Evolutionary conservation across 257 asterid genomes (phyloP).

Genomic region (Nicotiana tomentosiformis): DNA sequence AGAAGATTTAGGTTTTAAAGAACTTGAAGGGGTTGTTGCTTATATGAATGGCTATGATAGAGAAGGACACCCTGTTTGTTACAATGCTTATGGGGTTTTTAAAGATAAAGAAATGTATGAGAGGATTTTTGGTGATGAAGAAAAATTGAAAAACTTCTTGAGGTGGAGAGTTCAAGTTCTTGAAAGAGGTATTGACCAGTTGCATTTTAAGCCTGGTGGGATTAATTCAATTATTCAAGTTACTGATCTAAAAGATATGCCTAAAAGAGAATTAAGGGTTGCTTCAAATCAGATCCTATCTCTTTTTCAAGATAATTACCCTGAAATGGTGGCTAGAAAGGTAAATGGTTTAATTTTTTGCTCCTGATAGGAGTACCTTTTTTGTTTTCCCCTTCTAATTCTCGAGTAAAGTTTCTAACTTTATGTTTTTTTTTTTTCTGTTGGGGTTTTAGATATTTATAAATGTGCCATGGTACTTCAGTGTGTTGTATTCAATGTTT

Average conservation of each 20-base stretch:
- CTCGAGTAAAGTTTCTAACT: background rate
- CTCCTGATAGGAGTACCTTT: no score
- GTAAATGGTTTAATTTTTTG: slow-evolving; percentile 19
- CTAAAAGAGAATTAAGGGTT: slow-evolving; percentile 73
- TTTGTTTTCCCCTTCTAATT: no score
- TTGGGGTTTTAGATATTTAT: slow-evolving; percentile 51
- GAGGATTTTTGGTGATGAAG: slow-evolving; percentile 58
- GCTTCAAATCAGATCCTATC: slow-evolving; percentile 82
- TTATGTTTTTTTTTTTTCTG: background rate
- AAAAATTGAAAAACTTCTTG: slow-evolving; percentile 45
- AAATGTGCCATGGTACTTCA: slow-evolving; percentile 96
- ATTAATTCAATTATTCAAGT: slow-evolving; percentile 66
- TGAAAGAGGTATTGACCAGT: slow-evolving; percentile 56
- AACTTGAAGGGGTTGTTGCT: slow-evolving; percentile 75
- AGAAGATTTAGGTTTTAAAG: slow-evolving; percentile 75
- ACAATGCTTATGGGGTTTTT: slow-evolving; percentile 83
- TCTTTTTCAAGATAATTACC: slow-evolving; percentile 86
- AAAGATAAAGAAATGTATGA: slow-evolving; percentile 66
- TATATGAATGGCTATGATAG: slow-evolving; percentile 62
- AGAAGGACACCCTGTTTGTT: slow-evolving; percentile 77
- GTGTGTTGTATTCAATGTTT: slow-evolving; percentile 82
- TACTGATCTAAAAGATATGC: slow-evolving; percentile 79
- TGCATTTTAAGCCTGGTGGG: slow-evolving; percentile 79
- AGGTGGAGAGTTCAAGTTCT: slow-evolving; percentile 75
- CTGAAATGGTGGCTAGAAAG: slow-evolving; percentile 94